Conservation (phyloP, 768 basidiomycete genomes). For the Leccinum obscurum region DNA sequence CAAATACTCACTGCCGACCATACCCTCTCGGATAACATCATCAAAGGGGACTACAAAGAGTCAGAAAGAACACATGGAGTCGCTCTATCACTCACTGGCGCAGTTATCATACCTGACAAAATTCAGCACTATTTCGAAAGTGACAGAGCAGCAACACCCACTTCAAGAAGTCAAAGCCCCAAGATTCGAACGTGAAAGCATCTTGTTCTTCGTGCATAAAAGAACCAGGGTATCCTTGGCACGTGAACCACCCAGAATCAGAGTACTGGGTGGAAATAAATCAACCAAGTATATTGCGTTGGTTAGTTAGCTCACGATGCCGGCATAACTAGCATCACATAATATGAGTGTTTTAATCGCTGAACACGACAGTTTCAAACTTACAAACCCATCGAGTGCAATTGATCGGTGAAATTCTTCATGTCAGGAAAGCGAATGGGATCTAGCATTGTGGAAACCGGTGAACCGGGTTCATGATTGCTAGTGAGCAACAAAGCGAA, state of each 20-base stretch:
- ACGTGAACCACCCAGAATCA: conserved; percentile 70
- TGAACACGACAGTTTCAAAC: conserved; percentile 17
- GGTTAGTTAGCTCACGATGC: conserved; percentile 46
- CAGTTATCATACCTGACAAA: conserved; percentile 57
- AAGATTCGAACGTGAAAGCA: conserved; percentile 53
- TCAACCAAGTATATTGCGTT: background rate
- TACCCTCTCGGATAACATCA: conserved; percentile 51
- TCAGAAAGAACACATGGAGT: background rate
- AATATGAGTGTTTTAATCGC: conserved; percentile 6
- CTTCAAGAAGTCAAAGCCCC: conserved; percentile 69
- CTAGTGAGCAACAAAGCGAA: background rate
- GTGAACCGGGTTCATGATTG: background rate
- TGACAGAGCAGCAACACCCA: conserved; percentile 28
- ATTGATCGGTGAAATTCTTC: conserved; percentile 50
- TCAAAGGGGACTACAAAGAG: conserved; percentile 51
- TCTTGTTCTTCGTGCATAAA: conserved; percentile 63
- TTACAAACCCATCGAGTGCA: conserved; percentile 59
- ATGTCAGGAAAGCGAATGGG: conserved; percentile 55
- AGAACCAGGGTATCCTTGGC: conserved; percentile 59
- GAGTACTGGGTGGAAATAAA: conserved; percentile 45
- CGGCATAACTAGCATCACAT: conserved; percentile 46
- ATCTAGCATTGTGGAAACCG: conserved; percentile 34
- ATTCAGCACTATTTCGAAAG: background rate
- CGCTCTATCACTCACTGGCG: conserved; percentile 38
- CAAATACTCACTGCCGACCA: conserved; percentile 47